A percentile compares a stretch with the other conserved stretches of the same genome.
Conservation (phyloP, 257 asterid species). For the Ajuga chamaepitys region DNA sequence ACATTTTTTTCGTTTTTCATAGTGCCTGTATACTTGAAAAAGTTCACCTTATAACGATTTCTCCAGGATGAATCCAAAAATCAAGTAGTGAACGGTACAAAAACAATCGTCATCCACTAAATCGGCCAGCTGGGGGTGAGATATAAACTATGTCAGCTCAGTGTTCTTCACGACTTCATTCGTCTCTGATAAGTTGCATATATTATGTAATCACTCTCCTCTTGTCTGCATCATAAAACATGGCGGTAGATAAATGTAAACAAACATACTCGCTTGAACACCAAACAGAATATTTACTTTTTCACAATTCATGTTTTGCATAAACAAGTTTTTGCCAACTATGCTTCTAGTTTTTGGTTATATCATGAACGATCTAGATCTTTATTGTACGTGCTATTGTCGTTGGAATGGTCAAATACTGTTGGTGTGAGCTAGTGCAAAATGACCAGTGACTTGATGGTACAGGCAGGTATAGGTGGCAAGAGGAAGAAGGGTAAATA, state of each 20-base stretch:
- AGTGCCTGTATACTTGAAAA: slow-evolving; percentile 27
- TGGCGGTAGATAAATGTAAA: slow-evolving; percentile 10
- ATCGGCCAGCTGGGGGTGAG: slow-evolving; percentile 14
- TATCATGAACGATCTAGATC: too few species aligned
- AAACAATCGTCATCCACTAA: slow-evolving; percentile 17
- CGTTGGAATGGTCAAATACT: too few species aligned
- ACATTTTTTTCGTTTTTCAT: slow-evolving; percentile 2
- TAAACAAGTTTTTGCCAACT: too few species aligned
- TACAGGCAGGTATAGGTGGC: too few species aligned
- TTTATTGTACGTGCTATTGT: too few species aligned
- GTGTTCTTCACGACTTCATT: slow-evolving; percentile 19
- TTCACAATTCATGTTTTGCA: too few species aligned
- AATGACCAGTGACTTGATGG: too few species aligned
- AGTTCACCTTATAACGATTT: slow-evolving; percentile 20
- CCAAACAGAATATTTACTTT: too few species aligned
- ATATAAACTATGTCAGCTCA: slow-evolving; percentile 20
- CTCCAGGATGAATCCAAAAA: slow-evolving; percentile 22
- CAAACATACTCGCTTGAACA: neutral
- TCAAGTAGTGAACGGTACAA: slow-evolving; percentile 26
- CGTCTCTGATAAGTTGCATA: slow-evolving; percentile 23
- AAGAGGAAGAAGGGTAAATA: too few species aligned
- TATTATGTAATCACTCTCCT: slow-evolving; percentile 26
- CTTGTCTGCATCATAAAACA: slow-evolving; percentile 25
- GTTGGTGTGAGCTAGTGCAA: too few species aligned
- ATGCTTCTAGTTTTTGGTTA: too few species aligned